These are phyloP conservation scores for Boletus vermiculosoides DNA, from an alignment of 768 basidiomycete species.

Conservation along the genomic window DNA sequence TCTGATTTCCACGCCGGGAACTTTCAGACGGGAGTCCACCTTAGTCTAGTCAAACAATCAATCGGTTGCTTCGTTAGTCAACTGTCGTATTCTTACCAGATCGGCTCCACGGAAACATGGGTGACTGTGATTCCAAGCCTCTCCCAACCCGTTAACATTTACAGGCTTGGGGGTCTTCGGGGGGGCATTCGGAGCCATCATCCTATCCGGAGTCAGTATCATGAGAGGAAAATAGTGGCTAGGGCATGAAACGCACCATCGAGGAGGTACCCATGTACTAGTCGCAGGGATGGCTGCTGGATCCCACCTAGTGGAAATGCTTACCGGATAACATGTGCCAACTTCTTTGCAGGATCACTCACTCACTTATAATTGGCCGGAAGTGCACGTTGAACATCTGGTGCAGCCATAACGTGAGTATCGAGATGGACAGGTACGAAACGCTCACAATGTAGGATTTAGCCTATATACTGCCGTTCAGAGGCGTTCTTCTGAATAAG, in stretches of 20 bases:
- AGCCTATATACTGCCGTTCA: background rate
- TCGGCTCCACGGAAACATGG: constrained; percentile 26
- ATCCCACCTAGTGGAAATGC: too few species aligned
- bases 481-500: background rate
- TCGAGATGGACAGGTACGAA: background rate
- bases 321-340: background rate
- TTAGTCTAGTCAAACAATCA: constrained; percentile 17
- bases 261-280: constrained; percentile 13
- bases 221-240: background rate
- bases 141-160: constrained; percentile 23
- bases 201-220: constrained; percentile 11
- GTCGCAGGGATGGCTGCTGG: too few species aligned
- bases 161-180: background rate
- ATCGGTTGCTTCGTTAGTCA: background rate
- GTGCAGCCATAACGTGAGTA: constrained; percentile 18
- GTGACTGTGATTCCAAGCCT: constrained; percentile 19
- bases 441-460: background rate
- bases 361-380: constrained; percentile 19
- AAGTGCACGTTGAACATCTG: constrained; percentile 19
- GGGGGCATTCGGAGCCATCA: constrained; percentile 13
- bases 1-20: constrained; percentile 25
- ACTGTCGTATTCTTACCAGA: constrained; percentile 12
- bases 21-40: constrained; percentile 20
- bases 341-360: background rate
- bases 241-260: constrained; percentile 12